A percentile compares a stretch with the other conserved stretches of the same genome.
phyloP scores from a whole-genome alignment of 2,329 filamentous ascomycete genomes.

The Ophiocordyceps australis region DNA sequence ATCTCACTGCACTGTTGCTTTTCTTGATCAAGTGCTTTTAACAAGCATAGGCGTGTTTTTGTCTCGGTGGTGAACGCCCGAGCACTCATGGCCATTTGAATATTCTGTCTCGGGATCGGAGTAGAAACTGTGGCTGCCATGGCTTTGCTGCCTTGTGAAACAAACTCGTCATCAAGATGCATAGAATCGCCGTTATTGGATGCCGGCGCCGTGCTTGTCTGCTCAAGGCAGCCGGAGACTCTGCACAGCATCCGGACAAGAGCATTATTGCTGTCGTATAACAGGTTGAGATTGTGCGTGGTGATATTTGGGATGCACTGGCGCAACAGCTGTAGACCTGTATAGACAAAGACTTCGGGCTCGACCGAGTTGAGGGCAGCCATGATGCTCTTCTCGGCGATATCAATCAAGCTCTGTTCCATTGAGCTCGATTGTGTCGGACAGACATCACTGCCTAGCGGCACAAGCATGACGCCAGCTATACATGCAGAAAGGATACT shows the following conservation, averaged over 20 bases:
- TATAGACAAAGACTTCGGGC: slow-evolving; percentile 23
- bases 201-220: slow-evolving; percentile 6
- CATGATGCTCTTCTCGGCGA: slow-evolving; percentile 21
- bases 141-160: slow-evolving; percentile 35
- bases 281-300: slow-evolving; percentile 14
- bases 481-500: slow-evolving; percentile 31
- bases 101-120: slow-evolving; percentile 27
- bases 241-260: slow-evolving; percentile 24
- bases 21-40: slow-evolving; percentile 22
- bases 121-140: slow-evolving; percentile 16
- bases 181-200: slow-evolving; percentile 31
- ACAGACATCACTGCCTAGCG: slow-evolving; percentile 26
- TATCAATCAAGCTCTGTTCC: slow-evolving; percentile 19
- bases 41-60: slow-evolving; percentile 22
- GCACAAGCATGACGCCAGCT: slow-evolving; percentile 24
- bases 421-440: slow-evolving; percentile 29
- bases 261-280: slow-evolving; percentile 18
- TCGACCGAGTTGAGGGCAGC: slow-evolving; percentile 24
- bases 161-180: slow-evolving; percentile 50
- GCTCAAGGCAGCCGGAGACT: slow-evolving; percentile 12
- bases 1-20: slow-evolving; percentile 29
- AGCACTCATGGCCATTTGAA: slow-evolving; percentile 20
- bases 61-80: slow-evolving; percentile 30
- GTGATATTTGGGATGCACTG: slow-evolving; percentile 26
- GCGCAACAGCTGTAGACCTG: slow-evolving; percentile 24